Evolutionary conservation across 169 alveolate genomes (phyloP), one percentile per base, ranked within the genome.

Genomic region (Neospora caninum): DNA sequence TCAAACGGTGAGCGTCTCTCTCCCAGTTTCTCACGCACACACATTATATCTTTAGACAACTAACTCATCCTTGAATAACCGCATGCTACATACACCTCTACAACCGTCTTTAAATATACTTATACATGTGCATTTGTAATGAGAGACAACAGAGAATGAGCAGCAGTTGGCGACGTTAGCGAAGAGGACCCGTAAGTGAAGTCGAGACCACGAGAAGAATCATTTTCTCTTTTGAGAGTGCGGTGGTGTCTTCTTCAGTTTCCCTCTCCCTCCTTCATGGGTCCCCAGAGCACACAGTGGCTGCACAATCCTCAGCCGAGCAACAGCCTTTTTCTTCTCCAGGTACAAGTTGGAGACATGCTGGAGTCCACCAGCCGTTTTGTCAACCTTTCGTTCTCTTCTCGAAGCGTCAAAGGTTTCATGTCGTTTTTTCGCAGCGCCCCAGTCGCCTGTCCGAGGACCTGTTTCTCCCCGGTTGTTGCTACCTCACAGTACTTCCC

Each of bases 291-390:
- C 88, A 9, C 84, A 36, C 36, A 36, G 36, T 82, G 88, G 88
- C 34, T 22, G 34, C 88, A 82, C 64, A 38, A 82, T 20, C 67
- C 88, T 6, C 88, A 82, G 88, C 88, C 88, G 88, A 41, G 45
- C 39, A 43, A 38, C 34, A 27, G 41, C 39, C 88, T 82, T 18
- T 82, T 82, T 31, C 2, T 43, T 36, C 88, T 82, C 39, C 88
- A 82, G 41, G 88, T 82, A 38, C 53, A 64, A 1, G n/a, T 13
- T 41, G 22, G 54, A 39, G n/a, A n/a, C n/a, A n/a, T n/a, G n/a
- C n/a, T n/a, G n/a, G n/a, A n/a, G n/a, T n/a, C n/a, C n/a, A n/a
- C n/a, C n/a, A n/a, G n/a, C n/a, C n/a, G n/a, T n/a, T n/a, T n/a
- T n/a, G n/a, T n/a, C n/a, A n/a, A n/a, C n/a, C n/a, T n/a, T 49